Percentiles rank a stretch among this genome's conserved stretches.
Evolutionary conservation across 73 alveolate species (phyloP).

Genomic region (Diophrys sp.): DNA sequence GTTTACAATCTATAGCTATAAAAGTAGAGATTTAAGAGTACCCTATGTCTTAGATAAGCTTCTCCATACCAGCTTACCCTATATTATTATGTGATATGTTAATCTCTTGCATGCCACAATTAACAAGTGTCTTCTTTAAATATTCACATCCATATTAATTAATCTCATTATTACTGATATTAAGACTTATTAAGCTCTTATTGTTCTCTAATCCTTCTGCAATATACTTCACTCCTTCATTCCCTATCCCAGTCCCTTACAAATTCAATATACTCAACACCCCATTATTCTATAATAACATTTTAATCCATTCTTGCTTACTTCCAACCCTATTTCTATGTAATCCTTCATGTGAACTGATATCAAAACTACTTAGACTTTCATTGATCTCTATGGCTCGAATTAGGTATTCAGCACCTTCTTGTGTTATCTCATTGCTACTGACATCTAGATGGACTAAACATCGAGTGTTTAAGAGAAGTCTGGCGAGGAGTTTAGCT

Average conservation of each 20-base stretch:
- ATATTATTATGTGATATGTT: background rate
- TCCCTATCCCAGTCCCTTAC: background rate
- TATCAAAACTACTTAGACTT: constrained; percentile 14
- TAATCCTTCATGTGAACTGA: constrained; percentile 40
- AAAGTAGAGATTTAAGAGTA: too few species aligned
- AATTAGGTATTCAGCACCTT: constrained; percentile 33
- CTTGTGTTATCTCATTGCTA: constrained; percentile 43
- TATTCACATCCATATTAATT: background rate
- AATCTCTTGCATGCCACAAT: background rate
- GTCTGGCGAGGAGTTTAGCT: constrained; percentile 4
- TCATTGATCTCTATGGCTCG: constrained; percentile 5
- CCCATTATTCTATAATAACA: background rate
- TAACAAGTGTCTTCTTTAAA: background rate
- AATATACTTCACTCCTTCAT: background rate
- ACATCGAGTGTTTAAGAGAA: constrained; percentile 9
- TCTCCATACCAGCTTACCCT: background rate
- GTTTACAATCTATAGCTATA: background rate
- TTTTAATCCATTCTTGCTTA: background rate
- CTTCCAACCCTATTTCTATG: constrained; percentile 51
- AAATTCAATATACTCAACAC: background rate
- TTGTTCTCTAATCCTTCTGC: background rate
- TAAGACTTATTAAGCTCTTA: background rate
- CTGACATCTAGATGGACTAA: constrained; percentile 42
- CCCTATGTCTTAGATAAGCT: background rate
- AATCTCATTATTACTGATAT: background rate